Evolutionary conservation across 495 filamentous ascomycete species (phyloP), one percentile per base, ranked within the genome.

Genomic region (Gamarada debralockiae): DNA sequence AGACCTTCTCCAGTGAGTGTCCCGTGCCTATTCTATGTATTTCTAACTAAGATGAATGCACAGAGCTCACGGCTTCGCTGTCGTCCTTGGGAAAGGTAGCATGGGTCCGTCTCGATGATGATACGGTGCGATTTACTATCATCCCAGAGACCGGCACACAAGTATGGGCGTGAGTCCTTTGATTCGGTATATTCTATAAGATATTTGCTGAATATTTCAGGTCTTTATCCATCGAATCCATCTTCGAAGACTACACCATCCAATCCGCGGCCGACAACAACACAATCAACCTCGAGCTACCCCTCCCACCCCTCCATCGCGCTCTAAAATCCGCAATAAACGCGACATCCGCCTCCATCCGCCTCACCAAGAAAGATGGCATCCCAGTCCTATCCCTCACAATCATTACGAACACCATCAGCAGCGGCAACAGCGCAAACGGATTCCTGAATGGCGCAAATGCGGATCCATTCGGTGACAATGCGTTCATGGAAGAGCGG

Each of bases 221-320:
- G 50, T 76, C 77, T n/a, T 67, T 80, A 22, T 72, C 73, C 3
- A 74, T 77, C 80, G 87, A 93, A 59, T 81, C 84, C 53, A 88
- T 98, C 58, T 97, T 97, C 70, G 88, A 93, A 36, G 80, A 83
- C 63, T 97, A 96, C 75, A 79, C 78, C 55, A 78, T 97, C 58
- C 84, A 95, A 68, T 93, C 90, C 59, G 88, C 86, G 58, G 84
- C 83, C 55, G 73, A 62, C 53, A 81, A 79, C 68, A 91, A 93
- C 64, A 83, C 88, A 41, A 95, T 97, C 69, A 97, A 97, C 73
- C 87, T 98, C 52, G 91, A 97, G 71, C 80, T 97, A 13, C 90
- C 95, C 39, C 79, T 98, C 39, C 71, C 73, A 8, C 80, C 85
- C 15, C 81, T 98, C 21, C 83, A 87, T 55, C 86, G 89, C 44